Base-by-base conservation (phyloP, 2,329 filamentous ascomycete genomes). In the Alternaria rosae region DNA sequence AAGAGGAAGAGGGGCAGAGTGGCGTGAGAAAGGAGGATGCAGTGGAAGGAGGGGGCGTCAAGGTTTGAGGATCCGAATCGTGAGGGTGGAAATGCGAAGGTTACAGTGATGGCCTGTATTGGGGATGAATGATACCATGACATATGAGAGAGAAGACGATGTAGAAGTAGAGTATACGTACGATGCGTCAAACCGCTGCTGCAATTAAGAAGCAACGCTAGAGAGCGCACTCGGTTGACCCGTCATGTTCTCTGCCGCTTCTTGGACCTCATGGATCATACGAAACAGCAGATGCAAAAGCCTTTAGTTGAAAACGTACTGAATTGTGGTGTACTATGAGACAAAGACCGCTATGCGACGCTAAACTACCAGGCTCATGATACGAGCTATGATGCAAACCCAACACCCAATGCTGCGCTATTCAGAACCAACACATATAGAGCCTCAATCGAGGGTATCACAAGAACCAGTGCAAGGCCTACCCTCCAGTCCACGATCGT, bases 291-390 rank as follows among this genome's bases (percentile, higher is more conserved):
- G 28, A 26, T 30, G 52, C 25, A 43, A 47, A 9, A 41, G 21
- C 28, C 1, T n/a, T 28, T 20, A 15, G 35, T 52, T 6, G 55
- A 25, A 15, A 44, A 44, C 5, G 54, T 51, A 57, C 41, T 51
- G 43, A 4, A 42, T 60, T 50, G 15, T 51, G 20, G 30, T 50
- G 51, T 56, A 45, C 25, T 6, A 7, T 38, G 45, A 56, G 15
- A 23, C 17, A 28, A 51, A 35, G 42, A 53, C 35, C 35, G 54
- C 50, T 44, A 57, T 50, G 53, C 57, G 59, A 58, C 45, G 55
- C 63, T 59, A 64, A 44, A 28, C 25, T 43, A 59, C 21, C 25
- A 43, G n/a, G 5, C 25, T 52, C 57, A 51, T 48, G 59, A 60
- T 42, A 44, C 57, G 45, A 63, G 59, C 57, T 45, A 47, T 35